Base-by-base conservation (phyloP, 208 protist genomes). In the Crithidia bombi region DNA sequence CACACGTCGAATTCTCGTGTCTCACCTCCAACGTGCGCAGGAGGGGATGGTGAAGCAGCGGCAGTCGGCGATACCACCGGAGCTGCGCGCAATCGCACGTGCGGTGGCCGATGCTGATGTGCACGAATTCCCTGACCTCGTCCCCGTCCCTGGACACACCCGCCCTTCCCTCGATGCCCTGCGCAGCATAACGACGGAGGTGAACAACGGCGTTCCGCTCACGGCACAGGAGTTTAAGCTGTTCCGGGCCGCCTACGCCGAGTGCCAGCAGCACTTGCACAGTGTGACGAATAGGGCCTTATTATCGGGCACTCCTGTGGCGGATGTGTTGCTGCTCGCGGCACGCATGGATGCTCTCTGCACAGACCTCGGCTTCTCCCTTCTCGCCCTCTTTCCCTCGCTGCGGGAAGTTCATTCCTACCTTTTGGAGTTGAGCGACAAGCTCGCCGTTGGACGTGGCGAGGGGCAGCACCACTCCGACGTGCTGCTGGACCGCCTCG, bases 61-160 rank as follows among this genome's bases (percentile, higher is more conserved):
- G 39, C 36, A 52, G 32, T 73, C 52, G 11, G 55, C 64, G 49
- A 82, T 93, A 23, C 73, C 90, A 23, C 85, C 85, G 1, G 77
- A 92, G n/a, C 66, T 96, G 44, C 85, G 90, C 35, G 90, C 78
- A 28, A 81, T 91, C 46, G 90, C 86, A 41, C 69, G 70, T 12
- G 86, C 82, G 36, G 65, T 96, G 17, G 77, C 47, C 41, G 81
- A 90, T 57, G 73, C 79, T 10, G 87, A 93, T 39, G 46, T 49
- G 15, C 73, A 26, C 5, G 82, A 92, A 61, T 91, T 93, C 56
- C 84, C 85, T 3, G 82, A 92, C 64, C 74, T 90, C 10, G 59
- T 72, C 44, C 65, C 77, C 11, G 41, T 61, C 10, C 73, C 75
- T 7, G 69, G 66, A 0, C 66, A 73, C 21, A 44, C 36, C 39